Evolutionary conservation across 352 stramenopile genomes (phyloP).

Genomic region (Aphanomyces stellatus): DNA sequence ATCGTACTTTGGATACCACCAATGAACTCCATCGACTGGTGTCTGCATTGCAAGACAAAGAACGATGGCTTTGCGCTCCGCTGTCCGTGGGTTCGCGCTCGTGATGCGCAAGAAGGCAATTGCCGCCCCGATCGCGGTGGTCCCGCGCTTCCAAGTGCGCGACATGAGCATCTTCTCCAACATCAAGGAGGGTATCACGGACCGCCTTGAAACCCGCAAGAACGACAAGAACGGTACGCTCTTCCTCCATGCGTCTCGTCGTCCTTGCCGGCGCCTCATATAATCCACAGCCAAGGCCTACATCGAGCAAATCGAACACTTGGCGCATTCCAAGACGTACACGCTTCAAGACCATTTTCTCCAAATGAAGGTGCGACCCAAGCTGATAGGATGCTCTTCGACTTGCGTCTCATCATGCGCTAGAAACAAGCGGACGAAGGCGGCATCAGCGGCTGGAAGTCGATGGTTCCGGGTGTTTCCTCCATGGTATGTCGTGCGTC

Average conservation of each 20-base stretch:
- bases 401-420: conserved; percentile 21
- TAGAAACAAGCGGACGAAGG: conserved; percentile 24
- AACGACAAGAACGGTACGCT: conserved; percentile 59
- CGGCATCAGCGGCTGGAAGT: conserved; percentile 17
- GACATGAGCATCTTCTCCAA: conserved; percentile 64
- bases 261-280: too few species aligned
- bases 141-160: conserved; percentile 31
- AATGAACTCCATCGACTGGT: too few species aligned
- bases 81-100: not conserved
- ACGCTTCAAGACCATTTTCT: conserved; percentile 20
- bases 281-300: conserved; percentile 12
- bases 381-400: not conserved
- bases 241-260: too few species aligned
- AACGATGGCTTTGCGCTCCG: not conserved
- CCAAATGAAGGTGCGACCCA: conserved; percentile 17
- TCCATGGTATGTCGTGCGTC: conserved; percentile 27
- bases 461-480: conserved; percentile 18
- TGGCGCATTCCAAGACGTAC: conserved; percentile 15
- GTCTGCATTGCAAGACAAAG: too few species aligned
- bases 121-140: not conserved
- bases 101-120: not conserved
- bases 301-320: conserved; percentile 16
- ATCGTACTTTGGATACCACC: too few species aligned
- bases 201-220: conserved; percentile 77
- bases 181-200: conserved; percentile 58